Evolutionary conservation across 768 basidiomycete species (phyloP).

Genomic region (Dioszegia crocea): DNA sequence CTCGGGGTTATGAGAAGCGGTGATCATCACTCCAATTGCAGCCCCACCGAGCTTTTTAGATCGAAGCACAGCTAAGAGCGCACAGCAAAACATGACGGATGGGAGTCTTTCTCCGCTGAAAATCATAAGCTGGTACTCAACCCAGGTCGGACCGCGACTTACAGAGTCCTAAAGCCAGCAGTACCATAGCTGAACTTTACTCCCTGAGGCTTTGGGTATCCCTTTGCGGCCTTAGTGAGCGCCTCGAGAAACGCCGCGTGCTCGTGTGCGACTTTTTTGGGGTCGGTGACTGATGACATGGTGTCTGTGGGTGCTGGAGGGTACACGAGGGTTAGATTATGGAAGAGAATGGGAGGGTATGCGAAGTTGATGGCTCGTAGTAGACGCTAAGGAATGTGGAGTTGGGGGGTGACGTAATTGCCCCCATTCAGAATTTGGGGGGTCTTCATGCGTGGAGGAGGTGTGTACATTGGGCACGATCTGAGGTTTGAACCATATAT

Average conservation of each 20-base stretch:
- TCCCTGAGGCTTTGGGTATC: conserved; percentile 65
- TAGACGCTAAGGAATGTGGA: no score
- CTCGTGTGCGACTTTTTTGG: conserved; percentile 28
- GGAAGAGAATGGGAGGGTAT: not conserved
- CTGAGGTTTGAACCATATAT: no score
- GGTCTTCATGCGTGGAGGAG: no score
- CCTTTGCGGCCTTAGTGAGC: conserved; percentile 35
- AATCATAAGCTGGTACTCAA: conserved; percentile 1
- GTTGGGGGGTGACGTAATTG: no score
- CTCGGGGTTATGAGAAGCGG: conserved; percentile 99
- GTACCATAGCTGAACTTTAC: conserved; percentile 83
- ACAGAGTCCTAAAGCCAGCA: conserved; percentile 89
- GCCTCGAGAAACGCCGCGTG: conserved; percentile 27
- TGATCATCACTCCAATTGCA: conserved; percentile 96
- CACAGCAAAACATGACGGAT: conserved; percentile 90
- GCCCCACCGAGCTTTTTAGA: conserved; percentile 89
- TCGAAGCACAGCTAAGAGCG: conserved; percentile 78
- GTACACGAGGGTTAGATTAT: not conserved
- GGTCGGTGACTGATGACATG: not conserved
- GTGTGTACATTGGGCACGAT: no score
- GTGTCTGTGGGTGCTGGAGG: not conserved
- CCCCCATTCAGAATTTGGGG: no score
- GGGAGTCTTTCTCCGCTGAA: conserved; percentile 58
- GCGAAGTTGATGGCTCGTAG: no score
- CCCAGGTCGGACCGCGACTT: conserved; percentile 44